Base-by-base conservation (phyloP, 2,329 filamentous ascomycete genomes). In the Lachnellula cervina region DNA sequence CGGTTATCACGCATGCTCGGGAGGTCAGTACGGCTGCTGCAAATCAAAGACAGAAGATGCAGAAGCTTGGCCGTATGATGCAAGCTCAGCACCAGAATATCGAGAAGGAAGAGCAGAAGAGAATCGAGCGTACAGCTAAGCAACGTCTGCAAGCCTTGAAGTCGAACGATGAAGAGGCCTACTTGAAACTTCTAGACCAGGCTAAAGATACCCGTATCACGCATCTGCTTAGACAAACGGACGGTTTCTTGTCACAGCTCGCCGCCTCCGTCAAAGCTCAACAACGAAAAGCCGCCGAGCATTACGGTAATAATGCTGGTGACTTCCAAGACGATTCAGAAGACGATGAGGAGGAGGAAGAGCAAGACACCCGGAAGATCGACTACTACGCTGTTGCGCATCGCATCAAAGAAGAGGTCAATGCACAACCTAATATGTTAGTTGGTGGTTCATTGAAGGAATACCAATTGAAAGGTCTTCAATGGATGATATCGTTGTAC, bases 401-500 rank as follows among this genome's bases (percentile, higher is more conserved):
- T 80, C 89, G 90, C 62, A 83, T 97, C 76, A 92, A 94, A 72
- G 94, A 99, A 77, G 90, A 95, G 62, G 87, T 99, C 65, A 88
- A 82, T 1, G 79, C 80, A 59, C 94, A 99, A 69, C 90, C 94
- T 6, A 74, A 75, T 52, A 96, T 96, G 44, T 81, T 99, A 58
- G 90, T 97, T 60, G 94, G 94, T 70, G 94, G 94, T 69, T 89
- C 79, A 11, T 79, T 99, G 63, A 99, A 99, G 73, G 94, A 99
- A 72, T 99, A 99, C 74, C 94, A 99, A 75, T 65, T 99, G 74
- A 97, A 97, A 84, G 94, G 94, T 81, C 77, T 99, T 48, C 93
- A 99, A 73, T 99, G 94, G 94, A 99, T 99, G 94, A 87, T 99
- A 59, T 99, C 94, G 14, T 81, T 99, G 14, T 99, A 97, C 82